Evolutionary conservation across 148 eudicot genomes (phyloP), one percentile per base, ranked within the genome.

Genomic region (Fallopia convolvulus): DNA sequence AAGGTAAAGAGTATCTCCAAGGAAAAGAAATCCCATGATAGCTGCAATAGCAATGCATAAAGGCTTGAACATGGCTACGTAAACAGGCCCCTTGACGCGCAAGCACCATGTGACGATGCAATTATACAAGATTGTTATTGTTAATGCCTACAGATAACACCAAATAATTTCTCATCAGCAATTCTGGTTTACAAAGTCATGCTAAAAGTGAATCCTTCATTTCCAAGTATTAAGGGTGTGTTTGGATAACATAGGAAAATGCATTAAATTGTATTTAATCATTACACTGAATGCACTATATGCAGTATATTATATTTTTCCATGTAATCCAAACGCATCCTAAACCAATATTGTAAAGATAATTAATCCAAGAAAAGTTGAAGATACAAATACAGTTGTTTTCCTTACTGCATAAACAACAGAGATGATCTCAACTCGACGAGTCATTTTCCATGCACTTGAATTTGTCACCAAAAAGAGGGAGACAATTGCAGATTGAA

Each of bases 1-100:
- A 81, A 86, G 82, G 80, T 86, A 83, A n/a, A 88, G 82, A 52
- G 71, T 76, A 15, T 87, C 90, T 52, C 85, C 82, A 36, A 89
- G 85, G 77, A 87, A 85, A 10, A 80, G 5, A 70, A 87, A 74
- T 8, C 88, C 88, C 83, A 82, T 79, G 74, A 82, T 66, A 44
- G 79, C 83, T 20, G 90, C 87, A 76, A 89, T 77, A 8, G 81
- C 85, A 46, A 89, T 89, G 7, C 87, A 48, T 63, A 89, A 68
- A 10, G 92, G 92, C 81, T 77, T 82, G 84, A 83, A 89, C 75
- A 85, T 50, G 32, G 83, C 85, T 8, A 89, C 89, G 48, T 82
- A 89, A 39, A 89, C 86, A n/a, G 90, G 90, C 0, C 90, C 92
- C 49, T 76, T 85, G 53, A 74, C 75, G 40, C 81, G 81, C 50